Evolutionary conservation across 345 rosid genomes (phyloP), one percentile per base, ranked within the genome.

Genomic region (Hibiscus syriacus): DNA sequence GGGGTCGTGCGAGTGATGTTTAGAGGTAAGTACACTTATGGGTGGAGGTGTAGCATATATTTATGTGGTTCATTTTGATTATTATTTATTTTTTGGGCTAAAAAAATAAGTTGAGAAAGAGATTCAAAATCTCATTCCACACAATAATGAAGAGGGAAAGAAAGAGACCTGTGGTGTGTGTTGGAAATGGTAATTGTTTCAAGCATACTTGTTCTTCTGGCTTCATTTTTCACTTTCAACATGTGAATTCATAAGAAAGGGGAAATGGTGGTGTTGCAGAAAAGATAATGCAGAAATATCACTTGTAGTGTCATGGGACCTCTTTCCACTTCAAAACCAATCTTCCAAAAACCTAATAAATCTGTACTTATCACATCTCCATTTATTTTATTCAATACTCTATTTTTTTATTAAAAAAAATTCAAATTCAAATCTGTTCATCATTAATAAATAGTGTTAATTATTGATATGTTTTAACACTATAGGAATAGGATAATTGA

Each of bases 1-100:
- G 38, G 61, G 70, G 39, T 30, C 76, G 58, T 49, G 54, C n/a
- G 73, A 53, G 71, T 45, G 20, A 45, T 45, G 19, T 55, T 67
- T 13, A 55, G 34, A 66, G 53, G 46, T 58, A 27, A 65, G 68
- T 60, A 54, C 56, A 56, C 71, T 66, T 45, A 16, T 65, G 45
- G 69, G 72, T 52, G 60, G 53, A 73, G 53, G 12, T 70, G 36
- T 55, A 41, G 54, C 53, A 55, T 67, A 45, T 53, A 46, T 64
- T 54, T n/a, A 38, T 32, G 66, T 67, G 66, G 75, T 56, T 68
- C 43, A 48, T 63, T 70, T 70, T 64, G 46, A 64, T 56, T 63
- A 68, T 76, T 76, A 64, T 56, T 77, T 65, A 64, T 56, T 72
- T 67, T 55, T 76, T 72, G 46, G 48, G 70, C 57, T 55, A 55